Evolutionary conservation across 805 yeast genomes (phyloP).

Genomic region (Starmerella potacharoeniae): DNA sequence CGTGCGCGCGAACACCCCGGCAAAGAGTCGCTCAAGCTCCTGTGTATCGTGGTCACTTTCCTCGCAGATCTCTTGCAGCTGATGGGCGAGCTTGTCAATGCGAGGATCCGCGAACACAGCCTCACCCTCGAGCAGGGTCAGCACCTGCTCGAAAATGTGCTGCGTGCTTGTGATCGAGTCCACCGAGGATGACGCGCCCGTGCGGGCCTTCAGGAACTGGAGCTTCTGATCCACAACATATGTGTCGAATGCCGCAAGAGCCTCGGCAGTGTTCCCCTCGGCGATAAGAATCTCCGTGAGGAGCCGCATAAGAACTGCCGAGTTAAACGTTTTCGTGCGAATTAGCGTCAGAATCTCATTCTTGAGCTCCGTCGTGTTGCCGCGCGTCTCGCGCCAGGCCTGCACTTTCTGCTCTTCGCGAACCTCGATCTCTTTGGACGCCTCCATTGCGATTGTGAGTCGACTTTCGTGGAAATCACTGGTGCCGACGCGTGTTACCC

Average conservation of each 20-base stretch:
- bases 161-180: conserved; percentile 19
- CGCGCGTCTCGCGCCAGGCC: conserved; percentile 10
- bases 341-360: conserved; percentile 5
- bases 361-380: conserved; percentile 3
- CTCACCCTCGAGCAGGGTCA: conserved; percentile 14
- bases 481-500: too few relatives aligned
- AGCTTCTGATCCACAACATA: conserved; percentile 26
- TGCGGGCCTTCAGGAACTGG: conserved; percentile 19
- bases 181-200: conserved; percentile 23
- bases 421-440: background rate
- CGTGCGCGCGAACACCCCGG: conserved; percentile 14
- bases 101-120: conserved; percentile 4
- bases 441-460: background rate
- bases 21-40: background rate
- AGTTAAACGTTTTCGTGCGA: conserved; percentile 26
- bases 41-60: background rate
- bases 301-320: conserved; percentile 28
- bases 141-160: conserved; percentile 17
- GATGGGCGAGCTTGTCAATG: conserved; percentile 1
- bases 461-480: too few relatives aligned
- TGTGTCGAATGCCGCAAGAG: conserved; percentile 27
- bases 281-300: conserved; percentile 23
- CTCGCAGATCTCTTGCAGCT: conserved; percentile 1
- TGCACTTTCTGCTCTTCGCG: conserved; percentile 5
- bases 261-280: conserved; percentile 26